Base-by-base conservation (phyloP, 129 eudicot genomes). In the Kitagawia praeruptora region DNA sequence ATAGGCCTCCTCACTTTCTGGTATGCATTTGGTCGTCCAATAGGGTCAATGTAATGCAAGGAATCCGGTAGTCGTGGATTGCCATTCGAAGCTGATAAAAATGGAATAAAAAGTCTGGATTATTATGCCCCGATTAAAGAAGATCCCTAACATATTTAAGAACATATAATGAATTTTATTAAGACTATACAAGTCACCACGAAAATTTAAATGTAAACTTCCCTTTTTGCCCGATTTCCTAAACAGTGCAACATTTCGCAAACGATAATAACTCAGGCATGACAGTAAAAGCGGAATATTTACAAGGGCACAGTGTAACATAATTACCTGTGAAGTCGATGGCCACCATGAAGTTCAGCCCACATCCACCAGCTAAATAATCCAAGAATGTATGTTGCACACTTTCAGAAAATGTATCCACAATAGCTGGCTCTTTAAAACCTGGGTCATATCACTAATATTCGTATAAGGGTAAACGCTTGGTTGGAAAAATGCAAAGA, bases 51-150 rank as follows among this genome's bases (percentile, higher is more conserved):
- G 84, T 95, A 95, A 82, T 95, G 98, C 85, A 95, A 89, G 44
- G 98, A 95, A 90, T 95, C 98, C 61, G 96, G 94, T 49, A 95
- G 87, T 69, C 97, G 97, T 8, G 97, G 98, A 85, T 95, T 95
- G 41, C 98, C 98, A 86, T 95, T 95, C 75, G 98, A 95, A 82
- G 98, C 97, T 92, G 91, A 75, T 38, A 83, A 82, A 80, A 19
- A 73, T 63, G 78, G 77, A 42, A 63, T 27, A 71, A 5, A 64
- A 77, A 82, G 7, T 76, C 61, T 61, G 28, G 51, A 48, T 74
- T 80, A 53, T 80, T 77, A 16, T 77, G 40, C 11, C 75, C 81
- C 71, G 75, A 54, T 66, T 27, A 0, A 40, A 71, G 28, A 31
- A 13, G 44, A n/a, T 16, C 42, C 54, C 11, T 2, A 82, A 56